Evolutionary conservation across 441 rosid genomes (phyloP), one percentile per base, ranked within the genome.

Genomic region (Pelargonium exstipulatum): DNA sequence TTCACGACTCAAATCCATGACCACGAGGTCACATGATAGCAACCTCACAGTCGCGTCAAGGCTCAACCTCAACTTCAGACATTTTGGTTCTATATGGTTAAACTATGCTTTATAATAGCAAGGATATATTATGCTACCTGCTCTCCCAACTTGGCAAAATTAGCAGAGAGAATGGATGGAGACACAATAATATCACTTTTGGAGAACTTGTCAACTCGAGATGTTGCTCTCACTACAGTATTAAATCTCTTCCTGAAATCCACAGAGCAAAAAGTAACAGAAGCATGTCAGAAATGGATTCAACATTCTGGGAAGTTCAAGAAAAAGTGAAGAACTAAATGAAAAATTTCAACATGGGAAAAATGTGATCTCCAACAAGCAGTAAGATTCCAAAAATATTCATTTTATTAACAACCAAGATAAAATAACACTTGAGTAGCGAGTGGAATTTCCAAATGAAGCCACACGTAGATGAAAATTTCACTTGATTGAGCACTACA

Each of bases 101-200:
- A 22, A 20, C 63, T 58, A 10, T 9, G 26, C 63, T 58, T 22
- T 22, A 58, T 9, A 42, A 16, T 63, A 20, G 60, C 45, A 65
- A 68, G 63, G 60, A 46, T 9, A 8, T 71, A 78, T 45, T 0
- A 9, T 12, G 45, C 51, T 70, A 89, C 93, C 95, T 92, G 99
- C 69, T 95, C 96, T 35, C 99, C 96, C 69, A 95, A 78, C 81
- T 87, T 95, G 1, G 99, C 24, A 48, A 95, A 95, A 79, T 95
- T 91, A 46, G 97, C 97, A 0, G 97, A 91, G 71, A 90, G 91
- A 77, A 91, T 95, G 1, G 97, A 95, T 45, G 96, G 97, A 76
- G 96, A 92, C 62, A 92, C 90, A 68, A 92, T 86, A 73, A 92
- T 79, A 79, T 90, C 91, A 69, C 80, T 87, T 81, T 92, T 92